These are phyloP conservation scores for Apiotrichum veenhuisii DNA, from an alignment of 1,284 basidiomycete species.

Conservation along the genomic window DNA sequence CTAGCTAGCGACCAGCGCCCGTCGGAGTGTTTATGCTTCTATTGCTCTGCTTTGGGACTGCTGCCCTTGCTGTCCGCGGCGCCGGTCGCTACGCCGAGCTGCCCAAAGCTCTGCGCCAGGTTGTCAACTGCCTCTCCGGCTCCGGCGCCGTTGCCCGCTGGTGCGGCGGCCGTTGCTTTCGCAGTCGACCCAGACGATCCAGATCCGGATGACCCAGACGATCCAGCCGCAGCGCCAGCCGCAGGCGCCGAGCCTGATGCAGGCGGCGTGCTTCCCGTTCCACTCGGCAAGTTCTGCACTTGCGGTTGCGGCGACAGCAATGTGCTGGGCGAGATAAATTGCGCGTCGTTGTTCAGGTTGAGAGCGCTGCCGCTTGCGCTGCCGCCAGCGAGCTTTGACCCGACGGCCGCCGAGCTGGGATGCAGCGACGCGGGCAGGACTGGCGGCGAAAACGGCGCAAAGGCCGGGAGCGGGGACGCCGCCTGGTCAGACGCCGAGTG, in stretches of 20 bases:
- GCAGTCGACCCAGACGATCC: too few relatives aligned
- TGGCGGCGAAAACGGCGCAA: conserved; percentile 41
- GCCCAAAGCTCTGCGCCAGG: conserved; percentile 8
- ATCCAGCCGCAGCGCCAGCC: too few relatives aligned
- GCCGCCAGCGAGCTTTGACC: neutral
- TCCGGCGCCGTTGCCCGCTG: neutral
- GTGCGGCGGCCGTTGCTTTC: neutral
- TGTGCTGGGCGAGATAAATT: conserved; percentile 41
- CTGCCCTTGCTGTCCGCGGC: neutral
- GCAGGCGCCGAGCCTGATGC: too few relatives aligned
- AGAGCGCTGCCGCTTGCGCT: neutral
- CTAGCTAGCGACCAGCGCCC: neutral
- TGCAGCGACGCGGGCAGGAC: conserved; percentile 19
- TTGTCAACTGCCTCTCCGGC: conserved; percentile 5
- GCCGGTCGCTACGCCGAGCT: conserved; percentile 4
- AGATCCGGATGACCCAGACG: too few relatives aligned
- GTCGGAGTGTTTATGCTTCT: neutral
- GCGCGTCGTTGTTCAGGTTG: conserved; percentile 1
- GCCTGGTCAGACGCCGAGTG: conserved; percentile 2
- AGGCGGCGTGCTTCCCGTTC: neutral
- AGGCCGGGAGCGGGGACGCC: conserved; percentile 37
- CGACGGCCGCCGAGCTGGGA: conserved; percentile 12
- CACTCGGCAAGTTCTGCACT: neutral
- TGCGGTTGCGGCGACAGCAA: conserved; percentile 33
- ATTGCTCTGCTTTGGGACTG: neutral